Conservation (phyloP, 192 early-diverging fungal species). For the Backusella sp. region DNA sequence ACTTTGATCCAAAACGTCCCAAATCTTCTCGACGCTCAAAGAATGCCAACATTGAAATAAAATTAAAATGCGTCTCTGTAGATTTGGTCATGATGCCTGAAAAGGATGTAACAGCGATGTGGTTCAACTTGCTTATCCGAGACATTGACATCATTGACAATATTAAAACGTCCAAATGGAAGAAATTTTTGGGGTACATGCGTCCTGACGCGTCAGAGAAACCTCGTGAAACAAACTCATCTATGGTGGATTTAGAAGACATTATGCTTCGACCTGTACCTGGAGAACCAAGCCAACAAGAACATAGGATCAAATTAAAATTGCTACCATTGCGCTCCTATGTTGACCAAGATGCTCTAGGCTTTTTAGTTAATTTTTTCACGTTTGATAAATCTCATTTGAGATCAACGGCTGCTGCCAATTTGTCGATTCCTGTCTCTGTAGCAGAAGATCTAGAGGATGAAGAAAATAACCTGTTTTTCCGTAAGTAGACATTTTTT, state of each 20-base stretch:
- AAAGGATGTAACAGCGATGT: constrained; percentile 43
- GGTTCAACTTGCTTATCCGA: constrained; percentile 47
- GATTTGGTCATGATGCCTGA: constrained; percentile 54
- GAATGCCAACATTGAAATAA: constrained; percentile 53
- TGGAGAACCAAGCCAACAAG: constrained; percentile 53
- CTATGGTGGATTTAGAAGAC: constrained; percentile 64
- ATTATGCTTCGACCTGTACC: constrained; percentile 57
- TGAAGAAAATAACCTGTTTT: constrained; percentile 33
- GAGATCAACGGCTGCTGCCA: constrained; percentile 14
- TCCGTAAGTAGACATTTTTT: constrained; percentile 44
- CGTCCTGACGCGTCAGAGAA: constrained; percentile 48
- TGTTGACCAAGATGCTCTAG: constrained; percentile 92
- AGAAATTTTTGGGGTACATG: constrained; percentile 75
- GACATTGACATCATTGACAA: constrained; percentile 81
- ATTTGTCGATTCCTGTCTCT: constrained; percentile 9
- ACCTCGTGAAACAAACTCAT: constrained; percentile 60
- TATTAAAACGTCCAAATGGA: constrained; percentile 68
- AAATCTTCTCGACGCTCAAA: constrained; percentile 30
- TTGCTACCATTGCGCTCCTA: constrained; percentile 83
- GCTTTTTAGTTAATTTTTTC: constrained; percentile 83
- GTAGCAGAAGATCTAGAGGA: constrained; percentile 6
- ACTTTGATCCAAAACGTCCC: constrained; percentile 21
- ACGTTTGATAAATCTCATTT: constrained; percentile 41
- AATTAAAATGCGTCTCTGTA: constrained; percentile 48
- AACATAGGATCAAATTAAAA: constrained; percentile 54